Conservation (phyloP, 768 basidiomycete species). For the Leucosporidium scottii region DNA sequence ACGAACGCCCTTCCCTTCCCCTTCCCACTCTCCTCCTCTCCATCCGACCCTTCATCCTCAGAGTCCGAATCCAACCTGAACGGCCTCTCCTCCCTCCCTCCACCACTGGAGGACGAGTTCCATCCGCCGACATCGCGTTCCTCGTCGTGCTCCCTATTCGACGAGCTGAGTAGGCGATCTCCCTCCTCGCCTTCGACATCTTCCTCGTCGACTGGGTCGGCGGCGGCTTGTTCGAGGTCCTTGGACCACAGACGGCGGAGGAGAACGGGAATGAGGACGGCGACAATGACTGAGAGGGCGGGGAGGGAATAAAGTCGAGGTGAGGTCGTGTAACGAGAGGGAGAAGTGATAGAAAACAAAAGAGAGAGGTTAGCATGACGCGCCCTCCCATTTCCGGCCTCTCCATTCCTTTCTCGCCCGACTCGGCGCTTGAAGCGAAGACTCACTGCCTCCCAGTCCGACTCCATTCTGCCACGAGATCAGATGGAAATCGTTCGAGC, state of each 20-base stretch:
- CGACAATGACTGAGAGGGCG: conserved; percentile 15
- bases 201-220: background rate
- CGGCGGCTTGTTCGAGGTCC: conserved; percentile 21
- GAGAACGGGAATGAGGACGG: conserved; percentile 27
- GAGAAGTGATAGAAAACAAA: too few relatives aligned
- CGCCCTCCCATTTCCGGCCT: background rate
- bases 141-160: too few relatives aligned
- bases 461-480: conserved; percentile 51
- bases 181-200: background rate
- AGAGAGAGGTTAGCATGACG: too few relatives aligned
- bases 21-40: background rate
- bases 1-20: background rate
- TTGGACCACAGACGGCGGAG: conserved; percentile 13
- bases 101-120: too few relatives aligned
- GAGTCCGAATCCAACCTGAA: background rate
- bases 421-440: background rate
- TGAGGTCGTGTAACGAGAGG: too few relatives aligned
- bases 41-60: background rate
- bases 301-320: too few relatives aligned
- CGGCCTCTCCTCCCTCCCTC: background rate
- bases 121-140: background rate
- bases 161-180: background rate
- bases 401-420: too few relatives aligned
- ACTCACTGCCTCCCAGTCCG: conserved; percentile 29
- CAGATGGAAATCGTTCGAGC: conserved; percentile 83